Base-by-base conservation (phyloP, 345 rosid genomes). In the Cardamine resedifolia region DNA sequence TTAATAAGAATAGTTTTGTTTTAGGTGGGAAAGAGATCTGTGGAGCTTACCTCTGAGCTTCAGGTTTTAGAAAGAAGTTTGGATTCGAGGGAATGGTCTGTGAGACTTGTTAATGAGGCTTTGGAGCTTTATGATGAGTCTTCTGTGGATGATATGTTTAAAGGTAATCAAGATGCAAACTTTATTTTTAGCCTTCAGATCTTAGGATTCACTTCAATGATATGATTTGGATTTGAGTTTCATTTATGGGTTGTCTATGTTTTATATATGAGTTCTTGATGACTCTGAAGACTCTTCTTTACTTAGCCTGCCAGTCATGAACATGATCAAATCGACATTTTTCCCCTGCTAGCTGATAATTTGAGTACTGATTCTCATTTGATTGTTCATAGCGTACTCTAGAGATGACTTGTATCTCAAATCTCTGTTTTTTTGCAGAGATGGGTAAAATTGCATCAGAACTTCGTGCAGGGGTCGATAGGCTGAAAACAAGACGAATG, bases 11-110 rank as follows among this genome's bases (percentile, higher is more conserved):
- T 26, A 18, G 19, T 18, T 39, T 51, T 67, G 36, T 53, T 68
- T 55, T 66, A 95, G 97, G 81, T 34, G 9, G 82, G 79, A 39
- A 86, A 79, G 83, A 90, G 88, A 74, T 87, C 91, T 56, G 80
- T 53, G 62, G 86, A 77, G 81, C 83, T 95, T 47, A 80, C 74
- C 49, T 69, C 63, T 8, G 92, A 95, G 80, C 86, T 95, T 6
- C 83, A 67, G 69, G 80, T 68, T 60, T 69, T 90, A 15, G 90
- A 88, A 81, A 84, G 79, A 77, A 79, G 79, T 55, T 81, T 85
- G 39, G 72, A 70, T 79, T 78, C 83, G 2, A 80, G 67, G 52
- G 83, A 82, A 78, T 74, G 48, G 50, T 84, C 76, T 61, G 60
- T 86, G 41, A 85, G 81, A 66, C 79, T 85, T 47, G 73, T 78